Evolutionary conservation across 2,329 filamentous ascomycete genomes (phyloP), one percentile per base, ranked within the genome.

Genomic region (Knufia petricola): DNA sequence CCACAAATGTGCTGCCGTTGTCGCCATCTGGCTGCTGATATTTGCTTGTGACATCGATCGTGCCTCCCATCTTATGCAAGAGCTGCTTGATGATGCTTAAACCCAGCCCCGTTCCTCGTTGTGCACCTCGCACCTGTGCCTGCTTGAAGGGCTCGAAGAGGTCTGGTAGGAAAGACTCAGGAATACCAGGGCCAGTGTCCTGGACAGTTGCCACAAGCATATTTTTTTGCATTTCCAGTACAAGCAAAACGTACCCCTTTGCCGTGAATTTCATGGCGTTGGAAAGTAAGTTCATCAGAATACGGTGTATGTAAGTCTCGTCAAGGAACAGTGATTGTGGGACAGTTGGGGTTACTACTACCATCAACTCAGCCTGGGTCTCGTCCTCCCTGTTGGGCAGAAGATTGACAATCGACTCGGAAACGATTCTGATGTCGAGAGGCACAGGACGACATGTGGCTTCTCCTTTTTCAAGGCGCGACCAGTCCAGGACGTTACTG

Each of bases 401-500:
- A 24, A 65, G 53, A 12, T 58, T 49, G 15, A 66, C 48, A 17
- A 66, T 59, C 1, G 62, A 63, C 49, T 66, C 62, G 40, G 60
- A 62, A 21, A 64, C 61, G 31, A 55, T 57, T 38, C 62, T 54
- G 13, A 66, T 52, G 28, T 66, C 59, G 3, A 66, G 48, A 42
- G 57, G 57, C 1, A 55, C 57, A n/a, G 62, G 61, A 17, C 62
- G 61, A 37, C 56, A 62, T 1, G 58, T 54, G 7, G 59, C 56
- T 46, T 64, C 62, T 10, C 56, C 54, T 46, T 64, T 60, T 36
- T 66, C 63, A n/a, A 66, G 50, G 36, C 62, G 60, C 23, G 63
- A 65, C 63, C 63, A 66, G 46, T 66, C 63, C 17, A 66, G 52
- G 10, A 66, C 63, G 44, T 64, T 66, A 13, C 61, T 63, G 4